Evolutionary conservation across 148 eudicot species (phyloP), one percentile per base, ranked within the genome.

Genomic region (Fagopyrum tataricum): DNA sequence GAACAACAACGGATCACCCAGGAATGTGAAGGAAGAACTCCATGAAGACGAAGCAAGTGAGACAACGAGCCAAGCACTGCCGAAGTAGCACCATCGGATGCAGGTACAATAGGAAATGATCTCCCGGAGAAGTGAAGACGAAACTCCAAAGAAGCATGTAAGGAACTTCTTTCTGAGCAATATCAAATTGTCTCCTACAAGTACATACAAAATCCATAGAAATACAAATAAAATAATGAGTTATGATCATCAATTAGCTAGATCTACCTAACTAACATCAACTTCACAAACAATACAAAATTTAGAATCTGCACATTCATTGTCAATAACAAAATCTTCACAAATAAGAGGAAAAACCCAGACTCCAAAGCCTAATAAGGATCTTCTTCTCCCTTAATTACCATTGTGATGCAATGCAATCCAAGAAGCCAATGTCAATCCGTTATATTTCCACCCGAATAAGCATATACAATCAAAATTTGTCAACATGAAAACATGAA

Each of bases 161-260:
- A n/a, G n/a, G n/a, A n/a, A n/a, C 98, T 83, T 91, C 97, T 81
- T 83, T 87, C 73, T 77, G 85, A 73, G 98, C 98, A 74, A 89
- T 87, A 83, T 93, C 98, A 77, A 93, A 93, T 78, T 91, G 85
- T 52, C 80, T 82, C 88, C 98, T 93, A 74, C n/a, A n/a, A n/a
- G n/a, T 83, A 78, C 44, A 37, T 13, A 5, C 69, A 64, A 64
- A 37, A 56, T 39, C 10, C 69, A 64, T 3, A 64, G 43, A 37
- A 64, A 23, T 4, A 61, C 17, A 17, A 12, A 40, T 61, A 23
- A 58, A 58, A 7, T 61, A 61, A 4, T 6, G 61, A 55, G 24
- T 9, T 5, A 61, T 61, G 14, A 37, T 15, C 44, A 64, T 0
- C 6, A 64, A 37, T 15, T 15, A 39, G 20, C 5, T 53, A n/a